Evolutionary conservation across 2,329 filamentous ascomycete genomes (phyloP).

Genomic region (Lachnellula cervina): DNA sequence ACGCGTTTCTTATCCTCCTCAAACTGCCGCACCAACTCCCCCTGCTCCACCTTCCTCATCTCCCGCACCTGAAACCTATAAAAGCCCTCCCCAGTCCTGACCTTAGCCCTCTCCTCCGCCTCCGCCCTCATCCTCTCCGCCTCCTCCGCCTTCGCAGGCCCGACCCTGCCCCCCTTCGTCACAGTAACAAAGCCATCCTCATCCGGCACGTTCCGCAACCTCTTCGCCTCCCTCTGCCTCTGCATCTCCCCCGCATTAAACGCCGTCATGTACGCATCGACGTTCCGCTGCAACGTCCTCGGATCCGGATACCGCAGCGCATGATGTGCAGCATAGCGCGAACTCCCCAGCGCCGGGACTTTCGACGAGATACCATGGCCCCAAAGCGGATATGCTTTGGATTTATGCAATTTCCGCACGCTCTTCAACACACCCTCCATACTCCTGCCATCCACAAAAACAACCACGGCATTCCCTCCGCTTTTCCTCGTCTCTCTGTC

Average conservation of each 20-base stretch:
- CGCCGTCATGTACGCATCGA: conserved; percentile 82
- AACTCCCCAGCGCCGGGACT: conserved; percentile 51
- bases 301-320: conserved; percentile 66
- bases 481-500: conserved; percentile 63
- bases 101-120: conserved; percentile 60
- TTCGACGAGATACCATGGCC: conserved; percentile 55
- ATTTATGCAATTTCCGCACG: conserved; percentile 55
- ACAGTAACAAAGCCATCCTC: conserved; percentile 96
- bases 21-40: conserved; percentile 64
- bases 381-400: conserved; percentile 62
- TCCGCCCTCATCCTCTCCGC: conserved; percentile 54
- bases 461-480: conserved; percentile 73
- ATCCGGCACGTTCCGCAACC: conserved; percentile 74
- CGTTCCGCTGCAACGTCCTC: conserved; percentile 60
- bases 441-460: conserved; percentile 79
- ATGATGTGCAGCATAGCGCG: conserved; percentile 60
- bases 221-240: conserved; percentile 56
- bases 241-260: conserved; percentile 69
- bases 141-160: conserved; percentile 70
- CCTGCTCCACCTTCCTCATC: conserved; percentile 70
- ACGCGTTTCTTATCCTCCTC: conserved; percentile 72
- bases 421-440: conserved; percentile 74
- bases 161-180: conserved; percentile 67
- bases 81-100: conserved; percentile 66
- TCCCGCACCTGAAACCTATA: conserved; percentile 82